phyloP scores from a whole-genome alignment of 208 protist species.

The Wallacemonas sp. region DNA sequence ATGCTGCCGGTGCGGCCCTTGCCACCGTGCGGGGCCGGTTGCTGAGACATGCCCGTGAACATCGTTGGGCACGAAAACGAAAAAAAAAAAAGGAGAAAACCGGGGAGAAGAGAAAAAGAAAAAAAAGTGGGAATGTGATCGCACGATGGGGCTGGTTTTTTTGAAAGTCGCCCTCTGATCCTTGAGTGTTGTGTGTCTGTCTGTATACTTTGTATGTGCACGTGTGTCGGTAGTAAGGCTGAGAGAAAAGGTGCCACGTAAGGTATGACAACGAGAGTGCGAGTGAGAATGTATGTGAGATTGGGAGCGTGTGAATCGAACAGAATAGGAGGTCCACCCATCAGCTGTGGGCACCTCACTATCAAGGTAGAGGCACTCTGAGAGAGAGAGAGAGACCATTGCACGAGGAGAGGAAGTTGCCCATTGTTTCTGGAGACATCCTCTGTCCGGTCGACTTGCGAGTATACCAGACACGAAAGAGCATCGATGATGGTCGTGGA shows the following conservation, averaged over 20 bases:
- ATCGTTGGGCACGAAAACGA: slow-evolving; percentile 5
- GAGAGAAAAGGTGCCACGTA: slow-evolving; percentile 1
- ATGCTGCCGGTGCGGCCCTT: slow-evolving; percentile 11
- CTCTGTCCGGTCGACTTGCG: too few species aligned
- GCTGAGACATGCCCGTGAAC: slow-evolving; percentile 9
- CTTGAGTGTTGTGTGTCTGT: slow-evolving; percentile 1
- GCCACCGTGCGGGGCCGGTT: slow-evolving; percentile 15
- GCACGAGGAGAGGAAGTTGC: too few species aligned
- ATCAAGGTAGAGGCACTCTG: too few species aligned
- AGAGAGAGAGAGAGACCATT: too few species aligned
- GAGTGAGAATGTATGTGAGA: background rate
- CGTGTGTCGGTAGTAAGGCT: slow-evolving; percentile 4
- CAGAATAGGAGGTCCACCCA: too few species aligned
- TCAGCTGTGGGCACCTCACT: too few species aligned
- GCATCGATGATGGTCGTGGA: too few species aligned
- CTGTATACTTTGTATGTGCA: background rate
- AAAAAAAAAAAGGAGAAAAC: slow-evolving; percentile 18
- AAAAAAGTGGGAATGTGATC: slow-evolving; percentile 5
- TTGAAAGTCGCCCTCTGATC: too few species aligned
- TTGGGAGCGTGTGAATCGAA: too few species aligned
- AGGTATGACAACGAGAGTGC: too few species aligned
- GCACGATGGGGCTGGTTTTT: background rate
- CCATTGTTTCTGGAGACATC: too few species aligned
- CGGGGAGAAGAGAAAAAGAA: slow-evolving; percentile 9
- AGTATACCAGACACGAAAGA: too few species aligned